Conservation (phyloP, 176 grass and related monocot species). For the Oryza australiensis region DNA sequence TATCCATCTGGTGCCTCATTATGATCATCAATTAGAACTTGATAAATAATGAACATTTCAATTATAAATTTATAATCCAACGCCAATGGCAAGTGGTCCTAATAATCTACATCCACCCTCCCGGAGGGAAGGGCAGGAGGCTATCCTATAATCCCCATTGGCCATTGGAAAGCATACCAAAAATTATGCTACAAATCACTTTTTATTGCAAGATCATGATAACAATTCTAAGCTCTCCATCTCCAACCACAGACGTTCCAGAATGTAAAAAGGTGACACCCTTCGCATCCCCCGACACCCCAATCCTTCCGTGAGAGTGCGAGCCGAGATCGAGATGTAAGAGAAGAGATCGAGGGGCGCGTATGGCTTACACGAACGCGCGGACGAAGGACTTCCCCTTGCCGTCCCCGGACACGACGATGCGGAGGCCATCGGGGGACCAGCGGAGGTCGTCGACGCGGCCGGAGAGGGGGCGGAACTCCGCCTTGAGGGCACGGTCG, state of each 20-base stretch:
- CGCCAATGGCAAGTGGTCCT: background rate
- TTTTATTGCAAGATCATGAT: background rate
- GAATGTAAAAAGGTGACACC: background rate
- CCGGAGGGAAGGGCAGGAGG: background rate
- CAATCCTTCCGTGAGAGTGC: background rate
- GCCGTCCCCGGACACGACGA: constrained; percentile 90
- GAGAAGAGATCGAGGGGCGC: background rate
- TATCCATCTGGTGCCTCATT: background rate
- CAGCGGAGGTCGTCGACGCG: constrained; percentile 94
- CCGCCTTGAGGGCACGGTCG: constrained; percentile 89
- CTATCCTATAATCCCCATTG: background rate
- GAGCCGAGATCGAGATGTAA: constrained; percentile 17
- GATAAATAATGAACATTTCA: background rate
- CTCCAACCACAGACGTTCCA: background rate
- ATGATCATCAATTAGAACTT: background rate
- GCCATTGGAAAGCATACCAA: background rate
- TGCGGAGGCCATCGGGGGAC: constrained; percentile 89
- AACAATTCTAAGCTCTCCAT: background rate
- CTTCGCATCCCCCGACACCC: background rate
- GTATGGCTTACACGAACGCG: constrained; percentile 71
- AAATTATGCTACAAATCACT: background rate
- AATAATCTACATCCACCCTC: background rate
- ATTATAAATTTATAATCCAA: background rate
- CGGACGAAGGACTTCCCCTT: constrained; percentile 90
- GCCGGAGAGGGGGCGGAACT: constrained; percentile 87